phyloP scores from a whole-genome alignment of 75 land plant species.

The Adiantum capillusveneris region DNA sequence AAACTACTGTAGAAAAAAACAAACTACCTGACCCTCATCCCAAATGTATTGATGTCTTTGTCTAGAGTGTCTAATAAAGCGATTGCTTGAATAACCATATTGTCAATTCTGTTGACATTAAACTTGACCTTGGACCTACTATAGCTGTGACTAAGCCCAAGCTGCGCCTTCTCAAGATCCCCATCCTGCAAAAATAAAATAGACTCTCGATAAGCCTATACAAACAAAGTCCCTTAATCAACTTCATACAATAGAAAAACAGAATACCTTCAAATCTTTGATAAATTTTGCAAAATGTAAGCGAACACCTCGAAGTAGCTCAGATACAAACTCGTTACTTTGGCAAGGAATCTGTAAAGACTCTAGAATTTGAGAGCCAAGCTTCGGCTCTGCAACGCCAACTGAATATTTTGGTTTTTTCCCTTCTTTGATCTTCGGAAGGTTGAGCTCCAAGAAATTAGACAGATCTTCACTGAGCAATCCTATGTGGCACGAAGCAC shows the following conservation, averaged over 20 bases:
- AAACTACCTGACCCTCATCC: conserved; percentile 88
- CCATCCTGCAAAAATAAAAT: conserved; percentile 38
- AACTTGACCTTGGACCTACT: conserved; percentile 97
- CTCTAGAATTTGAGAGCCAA: conserved; percentile 83
- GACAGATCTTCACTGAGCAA: conserved; percentile 77
- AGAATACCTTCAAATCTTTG: conserved; percentile 66
- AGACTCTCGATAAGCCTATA: not conserved
- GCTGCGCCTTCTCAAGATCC: conserved; percentile 94
- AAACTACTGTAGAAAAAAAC: not conserved
- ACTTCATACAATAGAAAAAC: not conserved
- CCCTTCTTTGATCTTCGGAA: conserved; percentile 82
- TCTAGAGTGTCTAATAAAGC: conserved; percentile 89
- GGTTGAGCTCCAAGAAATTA: conserved; percentile 81
- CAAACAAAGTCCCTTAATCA: not conserved
- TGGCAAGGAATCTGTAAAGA: conserved; percentile 68
- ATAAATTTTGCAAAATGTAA: conserved; percentile 73
- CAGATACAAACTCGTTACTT: conserved; percentile 79
- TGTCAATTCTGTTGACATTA: conserved; percentile 92
- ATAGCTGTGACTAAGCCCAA: conserved; percentile 94
- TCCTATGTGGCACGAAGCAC: conserved; percentile 42
- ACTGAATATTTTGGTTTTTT: conserved; percentile 73
- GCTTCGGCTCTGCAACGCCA: conserved; percentile 76
- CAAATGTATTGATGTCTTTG: conserved; percentile 88
- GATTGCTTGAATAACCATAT: conserved; percentile 98
- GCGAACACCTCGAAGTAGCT: conserved; percentile 84